Evolutionary conservation across 164 flowering plant species (phyloP), one percentile per base, ranked within the genome.

Genomic region (Vitis cinerea): DNA sequence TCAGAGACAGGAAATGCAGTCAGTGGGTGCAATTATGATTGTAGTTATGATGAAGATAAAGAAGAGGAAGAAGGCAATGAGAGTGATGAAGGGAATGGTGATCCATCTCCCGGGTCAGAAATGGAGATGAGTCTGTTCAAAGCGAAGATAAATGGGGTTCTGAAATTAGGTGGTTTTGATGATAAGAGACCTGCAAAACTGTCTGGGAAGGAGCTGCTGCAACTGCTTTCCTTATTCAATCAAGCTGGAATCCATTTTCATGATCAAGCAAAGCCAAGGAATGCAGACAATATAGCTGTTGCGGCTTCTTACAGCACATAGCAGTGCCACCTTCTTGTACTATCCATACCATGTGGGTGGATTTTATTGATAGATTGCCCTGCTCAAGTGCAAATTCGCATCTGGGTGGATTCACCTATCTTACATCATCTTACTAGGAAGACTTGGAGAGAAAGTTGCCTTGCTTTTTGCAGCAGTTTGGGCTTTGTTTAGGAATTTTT

Each of bases 151-250:
- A 51, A 86, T 14, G 73, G 66, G 59, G 71, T 93, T 64, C 73
- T 93, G 16, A 84, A 76, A 73, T 78, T 74, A 3, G 82, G 82
- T 27, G 92, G 87, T 11, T 90, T 85, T 61, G 90, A 82, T 57
- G 90, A 86, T 29, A 91, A 87, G 80, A 88, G 99, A 71, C 97
- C 97, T 54, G 83, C 88, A 2, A 95, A 91, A 79, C 71, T 93
- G 60, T 90, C 87, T 2, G 79, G 81, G 31, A 84, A 89, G 54
- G 92, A 91, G 74, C 68, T 93, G 10, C 68, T 91, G 67, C 65
- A 61, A 49, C 67, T 93, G 78, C 87, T 90, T 0, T 68, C 73
- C 9, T 17, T 68, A 58, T 73, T 80, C 65, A 95, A 95, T 77
- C 79, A 83, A 79, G 75, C 78, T 23, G 80, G 83, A 19, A 85